These are phyloP conservation scores for Smallanthus sonchifolius DNA, from an alignment of 129 eudicot species.

Conservation along the genomic window DNA sequence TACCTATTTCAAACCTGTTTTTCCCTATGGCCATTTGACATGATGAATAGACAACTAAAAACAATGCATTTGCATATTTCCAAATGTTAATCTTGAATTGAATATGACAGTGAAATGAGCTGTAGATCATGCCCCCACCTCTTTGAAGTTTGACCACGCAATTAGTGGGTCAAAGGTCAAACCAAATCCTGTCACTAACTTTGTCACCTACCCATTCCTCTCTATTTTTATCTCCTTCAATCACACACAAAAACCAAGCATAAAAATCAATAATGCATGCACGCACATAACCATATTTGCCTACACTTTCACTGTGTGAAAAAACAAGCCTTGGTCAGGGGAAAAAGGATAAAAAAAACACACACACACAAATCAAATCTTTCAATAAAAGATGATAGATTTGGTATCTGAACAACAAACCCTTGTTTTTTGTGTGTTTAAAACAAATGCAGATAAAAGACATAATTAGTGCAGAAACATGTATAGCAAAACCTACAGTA, in stretches of 20 bases:
- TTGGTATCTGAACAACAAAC: slow-evolving; percentile 13
- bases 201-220: slow-evolving; percentile 22
- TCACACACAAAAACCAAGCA: slow-evolving; percentile 20
- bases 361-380: slow-evolving; percentile 20
- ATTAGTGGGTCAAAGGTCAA: slow-evolving; percentile 47
- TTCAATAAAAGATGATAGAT: slow-evolving; percentile 36
- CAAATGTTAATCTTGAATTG: slow-evolving; percentile 31
- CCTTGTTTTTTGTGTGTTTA: slow-evolving; percentile 10
- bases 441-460: slow-evolving; percentile 23
- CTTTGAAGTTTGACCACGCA: slow-evolving; percentile 36
- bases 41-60: slow-evolving; percentile 6
- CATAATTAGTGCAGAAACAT: slow-evolving; percentile 30
- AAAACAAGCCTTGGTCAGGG: slow-evolving; percentile 12
- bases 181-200: slow-evolving; percentile 6
- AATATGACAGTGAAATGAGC: slow-evolving; percentile 35
- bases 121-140: slow-evolving; percentile 42
- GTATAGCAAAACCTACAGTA: slow-evolving; percentile 28
- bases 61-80: slow-evolving; percentile 18
- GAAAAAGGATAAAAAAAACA: slow-evolving; percentile 16
- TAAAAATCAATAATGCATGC: slow-evolving; percentile 14
- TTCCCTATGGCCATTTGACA: slow-evolving; percentile 19
- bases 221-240: slow-evolving; percentile 16
- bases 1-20: not conserved
- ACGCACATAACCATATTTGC: not conserved
- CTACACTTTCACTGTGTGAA: slow-evolving; percentile 1